Percentiles rank a stretch among this genome's conserved stretches.
phyloP scores from a whole-genome alignment of 495 filamentous ascomycete species.

The Podospora pseudoanserina region DNA sequence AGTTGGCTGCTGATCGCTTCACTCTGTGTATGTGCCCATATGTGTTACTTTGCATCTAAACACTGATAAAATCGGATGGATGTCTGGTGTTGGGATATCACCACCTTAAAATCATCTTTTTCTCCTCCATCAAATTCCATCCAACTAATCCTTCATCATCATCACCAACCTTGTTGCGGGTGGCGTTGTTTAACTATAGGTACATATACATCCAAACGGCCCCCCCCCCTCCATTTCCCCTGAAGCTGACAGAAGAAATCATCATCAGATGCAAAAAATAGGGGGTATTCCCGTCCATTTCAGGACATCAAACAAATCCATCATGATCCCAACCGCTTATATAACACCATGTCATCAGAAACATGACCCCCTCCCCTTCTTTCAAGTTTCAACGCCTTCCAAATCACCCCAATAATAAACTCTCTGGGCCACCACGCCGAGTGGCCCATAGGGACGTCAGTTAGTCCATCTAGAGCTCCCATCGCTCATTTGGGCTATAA shows the following conservation, averaged over 20 bases:
- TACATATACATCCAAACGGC: not conserved
- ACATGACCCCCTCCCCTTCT: not conserved
- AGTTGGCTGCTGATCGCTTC: too few relatives aligned
- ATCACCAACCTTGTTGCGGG: not conserved
- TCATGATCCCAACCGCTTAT: not conserved
- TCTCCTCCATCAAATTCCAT: not conserved
- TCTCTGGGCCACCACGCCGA: too few relatives aligned
- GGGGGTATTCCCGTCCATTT: not conserved
- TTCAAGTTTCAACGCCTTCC: too few relatives aligned
- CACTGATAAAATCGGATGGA: too few relatives aligned
- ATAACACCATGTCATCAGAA: not conserved
- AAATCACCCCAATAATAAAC: too few relatives aligned
- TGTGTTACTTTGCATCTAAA: too few relatives aligned
- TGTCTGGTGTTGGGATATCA: too few relatives aligned
- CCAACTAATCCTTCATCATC: not conserved
- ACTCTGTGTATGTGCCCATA: too few relatives aligned
- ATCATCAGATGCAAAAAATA: not conserved
- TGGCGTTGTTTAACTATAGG: not conserved
- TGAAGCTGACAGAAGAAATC: not conserved
- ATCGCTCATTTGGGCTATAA: too few relatives aligned
- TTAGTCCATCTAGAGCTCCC: too few relatives aligned
- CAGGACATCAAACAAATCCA: not conserved
- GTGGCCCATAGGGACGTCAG: too few relatives aligned
- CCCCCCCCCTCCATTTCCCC: too few relatives aligned
- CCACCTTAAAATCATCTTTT: not conserved